A percentile compares a stretch with the other conserved stretches of the same genome.
These are phyloP conservation scores for Colletotrichum sansevieriae DNA, from an alignment of 2,329 filamentous ascomycete genomes.

Conservation along the genomic window DNA sequence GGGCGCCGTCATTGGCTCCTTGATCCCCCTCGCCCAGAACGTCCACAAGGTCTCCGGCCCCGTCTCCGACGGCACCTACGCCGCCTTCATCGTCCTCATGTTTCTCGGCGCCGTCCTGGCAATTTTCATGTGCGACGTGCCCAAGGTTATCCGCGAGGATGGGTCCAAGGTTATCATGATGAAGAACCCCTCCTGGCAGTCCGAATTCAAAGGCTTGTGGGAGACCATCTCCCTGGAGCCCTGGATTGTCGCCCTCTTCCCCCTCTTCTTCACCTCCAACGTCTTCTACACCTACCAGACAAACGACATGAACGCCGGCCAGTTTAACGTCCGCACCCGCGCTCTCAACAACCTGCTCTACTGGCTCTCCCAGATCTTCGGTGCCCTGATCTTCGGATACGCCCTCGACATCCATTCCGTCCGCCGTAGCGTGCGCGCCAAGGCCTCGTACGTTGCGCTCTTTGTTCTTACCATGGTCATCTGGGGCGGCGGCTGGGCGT, in stretches of 20 bases:
- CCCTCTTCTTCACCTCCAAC: constrained; percentile 86
- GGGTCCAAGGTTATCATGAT: constrained; percentile 86
- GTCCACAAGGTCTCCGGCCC: constrained; percentile 66
- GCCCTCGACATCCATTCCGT: constrained; percentile 73
- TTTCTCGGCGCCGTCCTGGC: constrained; percentile 77
- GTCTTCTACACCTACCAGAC: constrained; percentile 86
- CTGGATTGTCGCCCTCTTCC: constrained; percentile 82
- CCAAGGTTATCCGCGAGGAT: constrained; percentile 79
- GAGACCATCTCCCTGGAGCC: constrained; percentile 78
- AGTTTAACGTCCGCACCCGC: constrained; percentile 80
- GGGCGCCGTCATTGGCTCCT: constrained; percentile 86
- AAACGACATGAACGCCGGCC: constrained; percentile 77
- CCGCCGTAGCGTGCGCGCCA: constrained; percentile 76
- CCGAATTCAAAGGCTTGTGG: constrained; percentile 81
- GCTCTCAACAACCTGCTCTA: constrained; percentile 86
- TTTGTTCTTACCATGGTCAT: constrained; percentile 79
- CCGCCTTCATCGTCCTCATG: constrained; percentile 89
- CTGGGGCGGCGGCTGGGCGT: constrained; percentile 88
- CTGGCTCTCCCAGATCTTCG: constrained; percentile 83
- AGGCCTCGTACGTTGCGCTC: constrained; percentile 70
- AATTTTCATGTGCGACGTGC: constrained; percentile 78
- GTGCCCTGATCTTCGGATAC: constrained; percentile 79
- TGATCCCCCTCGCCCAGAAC: constrained; percentile 81
- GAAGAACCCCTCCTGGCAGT: constrained; percentile 90
- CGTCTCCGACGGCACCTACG: constrained; percentile 85